Evolutionary conservation across 2,329 filamentous ascomycete species (phyloP).

Genomic region (Paracoccidioides lutzii): DNA sequence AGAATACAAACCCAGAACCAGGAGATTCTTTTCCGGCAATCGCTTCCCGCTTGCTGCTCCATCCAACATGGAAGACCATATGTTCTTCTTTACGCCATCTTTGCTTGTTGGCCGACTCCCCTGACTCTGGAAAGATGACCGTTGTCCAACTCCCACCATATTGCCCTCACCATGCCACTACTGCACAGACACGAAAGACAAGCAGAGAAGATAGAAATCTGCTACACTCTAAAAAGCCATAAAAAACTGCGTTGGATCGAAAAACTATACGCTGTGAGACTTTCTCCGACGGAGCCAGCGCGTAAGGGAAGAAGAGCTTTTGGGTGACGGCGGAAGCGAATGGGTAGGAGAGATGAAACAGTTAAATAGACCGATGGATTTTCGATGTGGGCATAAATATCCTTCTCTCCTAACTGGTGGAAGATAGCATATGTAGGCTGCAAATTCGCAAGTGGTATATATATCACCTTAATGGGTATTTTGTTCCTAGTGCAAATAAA

Average conservation of each 20-base stretch:
- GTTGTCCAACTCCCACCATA: slow-evolving; percentile 27
- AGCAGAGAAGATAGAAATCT: not conserved
- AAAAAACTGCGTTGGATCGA: not conserved
- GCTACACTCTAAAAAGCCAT: not conserved
- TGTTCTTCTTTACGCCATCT: slow-evolving; percentile 61
- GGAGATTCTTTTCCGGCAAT: slow-evolving; percentile 78
- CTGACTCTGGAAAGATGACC: slow-evolving; percentile 27
- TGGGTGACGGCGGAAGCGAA: not conserved
- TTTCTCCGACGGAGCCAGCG: not conserved
- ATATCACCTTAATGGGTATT: not conserved
- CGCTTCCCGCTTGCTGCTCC: slow-evolving; percentile 80
- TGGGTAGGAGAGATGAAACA: not conserved
- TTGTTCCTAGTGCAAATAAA: not conserved
- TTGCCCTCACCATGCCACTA: slow-evolving; percentile 25
- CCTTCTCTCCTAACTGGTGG: not conserved
- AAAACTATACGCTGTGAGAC: not conserved
- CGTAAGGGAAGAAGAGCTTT: not conserved
- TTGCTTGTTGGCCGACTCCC: slow-evolving; percentile 40
- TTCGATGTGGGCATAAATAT: not conserved
- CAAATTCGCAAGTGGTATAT: not conserved
- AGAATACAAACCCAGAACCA: slow-evolving; percentile 58
- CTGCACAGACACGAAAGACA: not conserved
- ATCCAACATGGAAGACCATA: slow-evolving; percentile 91
- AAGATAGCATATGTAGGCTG: no score
- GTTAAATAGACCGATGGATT: not conserved